phyloP scores from a whole-genome alignment of 176 grass and related monocot species.

The Oryza longistaminata region DNA sequence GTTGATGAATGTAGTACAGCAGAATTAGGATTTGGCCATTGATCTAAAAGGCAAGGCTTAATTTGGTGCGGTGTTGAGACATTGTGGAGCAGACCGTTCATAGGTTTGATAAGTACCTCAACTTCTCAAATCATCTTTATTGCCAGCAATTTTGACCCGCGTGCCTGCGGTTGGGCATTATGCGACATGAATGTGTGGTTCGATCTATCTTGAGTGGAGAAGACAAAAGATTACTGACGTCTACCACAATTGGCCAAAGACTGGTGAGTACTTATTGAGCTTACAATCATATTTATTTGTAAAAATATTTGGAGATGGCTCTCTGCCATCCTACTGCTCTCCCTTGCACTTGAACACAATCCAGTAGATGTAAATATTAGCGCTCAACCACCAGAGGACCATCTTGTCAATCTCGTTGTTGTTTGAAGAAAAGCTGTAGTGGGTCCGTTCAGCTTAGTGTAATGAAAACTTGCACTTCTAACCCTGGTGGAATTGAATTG shows the following conservation, averaged over 20 bases:
- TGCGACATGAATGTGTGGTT: constrained; percentile 97
- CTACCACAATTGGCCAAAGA: constrained; percentile 89
- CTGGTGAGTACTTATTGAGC: constrained; percentile 59
- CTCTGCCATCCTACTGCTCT: neutral
- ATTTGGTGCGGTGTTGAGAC: constrained; percentile 91
- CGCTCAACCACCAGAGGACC: neutral
- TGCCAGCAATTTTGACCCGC: constrained; percentile 73
- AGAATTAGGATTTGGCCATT: constrained; percentile 72
- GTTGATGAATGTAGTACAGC: constrained; percentile 86
- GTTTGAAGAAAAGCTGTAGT: neutral
- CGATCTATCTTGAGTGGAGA: constrained; percentile 89
- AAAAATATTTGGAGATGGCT: neutral
- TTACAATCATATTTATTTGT: neutral
- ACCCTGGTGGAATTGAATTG: neutral
- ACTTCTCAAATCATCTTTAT: constrained; percentile 96
- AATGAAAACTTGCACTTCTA: neutral
- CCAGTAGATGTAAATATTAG: neutral
- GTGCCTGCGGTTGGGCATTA: constrained; percentile 87
- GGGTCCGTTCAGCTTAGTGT: neutral
- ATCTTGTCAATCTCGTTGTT: neutral
- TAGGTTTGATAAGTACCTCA: constrained; percentile 86
- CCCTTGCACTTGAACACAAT: neutral
- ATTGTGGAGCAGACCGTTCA: constrained; percentile 81
- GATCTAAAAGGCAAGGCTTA: constrained; percentile 89
- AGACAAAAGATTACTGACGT: constrained; percentile 82